phyloP scores from a whole-genome alignment of 2,329 filamentous ascomycete genomes.

The Penicillium griseofulvum region DNA sequence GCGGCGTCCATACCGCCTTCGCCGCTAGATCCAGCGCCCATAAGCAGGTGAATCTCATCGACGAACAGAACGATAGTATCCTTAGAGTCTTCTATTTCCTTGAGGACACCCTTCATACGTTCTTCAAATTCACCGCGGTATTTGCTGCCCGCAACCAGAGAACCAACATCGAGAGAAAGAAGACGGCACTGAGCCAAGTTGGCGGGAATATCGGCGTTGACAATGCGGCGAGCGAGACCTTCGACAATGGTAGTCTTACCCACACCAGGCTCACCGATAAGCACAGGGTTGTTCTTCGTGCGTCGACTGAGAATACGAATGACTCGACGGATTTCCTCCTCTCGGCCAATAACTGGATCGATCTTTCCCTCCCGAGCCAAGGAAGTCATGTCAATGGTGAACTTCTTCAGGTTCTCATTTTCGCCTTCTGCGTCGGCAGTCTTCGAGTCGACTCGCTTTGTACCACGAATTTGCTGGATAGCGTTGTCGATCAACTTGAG shows the following conservation, averaged over 20 bases:
- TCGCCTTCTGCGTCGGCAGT: slow-evolving; percentile 89
- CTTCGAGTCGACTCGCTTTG: slow-evolving; percentile 90
- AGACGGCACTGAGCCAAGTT: slow-evolving; percentile 92
- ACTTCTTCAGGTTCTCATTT: slow-evolving; percentile 94
- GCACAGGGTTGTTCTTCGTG: slow-evolving; percentile 97
- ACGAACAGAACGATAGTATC: slow-evolving; percentile 98
- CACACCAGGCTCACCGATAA: slow-evolving; percentile 97
- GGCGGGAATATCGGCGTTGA: slow-evolving; percentile 94
- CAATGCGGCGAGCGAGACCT: slow-evolving; percentile 89
- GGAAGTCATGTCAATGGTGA: slow-evolving; percentile 97
- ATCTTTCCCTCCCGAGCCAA: slow-evolving; percentile 97
- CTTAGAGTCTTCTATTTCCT: slow-evolving; percentile 91
- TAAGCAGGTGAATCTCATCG: slow-evolving; percentile 96
- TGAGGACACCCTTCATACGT: slow-evolving; percentile 97
- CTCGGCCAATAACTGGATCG: slow-evolving; percentile 92
- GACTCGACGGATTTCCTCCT: slow-evolving; percentile 91
- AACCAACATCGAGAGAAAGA: slow-evolving; percentile 91
- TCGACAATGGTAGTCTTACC: slow-evolving; percentile 98
- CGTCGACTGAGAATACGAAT: slow-evolving; percentile 87
- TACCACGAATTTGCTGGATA: slow-evolving; percentile 88
- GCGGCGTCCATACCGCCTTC: slow-evolving; percentile 99
- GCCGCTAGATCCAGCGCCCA: slow-evolving; percentile 92
- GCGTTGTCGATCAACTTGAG: slow-evolving; percentile 85
- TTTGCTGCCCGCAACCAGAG: slow-evolving; percentile 94
- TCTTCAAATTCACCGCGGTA: slow-evolving; percentile 98